Conservation (phyloP, 176 grass and related monocot genomes). For the Triticum monococcum region DNA sequence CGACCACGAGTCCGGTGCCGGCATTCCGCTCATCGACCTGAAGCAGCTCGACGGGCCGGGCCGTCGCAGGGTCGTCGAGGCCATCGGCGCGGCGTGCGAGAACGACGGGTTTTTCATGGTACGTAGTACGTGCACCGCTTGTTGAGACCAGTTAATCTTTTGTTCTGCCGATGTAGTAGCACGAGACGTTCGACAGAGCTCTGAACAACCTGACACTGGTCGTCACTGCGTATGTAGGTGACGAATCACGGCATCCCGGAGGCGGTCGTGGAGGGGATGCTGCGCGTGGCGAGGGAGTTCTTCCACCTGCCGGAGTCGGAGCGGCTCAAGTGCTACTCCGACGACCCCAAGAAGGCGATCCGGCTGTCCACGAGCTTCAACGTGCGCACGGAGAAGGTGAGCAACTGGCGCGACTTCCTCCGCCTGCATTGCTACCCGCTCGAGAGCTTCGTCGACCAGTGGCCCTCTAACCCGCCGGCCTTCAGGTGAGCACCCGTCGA, state of each 20-base stretch:
- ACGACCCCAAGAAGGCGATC: slow-evolving; percentile 76
- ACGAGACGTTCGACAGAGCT: not conserved
- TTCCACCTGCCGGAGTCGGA: slow-evolving; percentile 88
- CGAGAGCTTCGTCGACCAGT: slow-evolving; percentile 71
- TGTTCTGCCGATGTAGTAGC: not conserved
- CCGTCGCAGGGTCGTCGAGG: slow-evolving; percentile 39
- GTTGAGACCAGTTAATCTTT: not conserved
- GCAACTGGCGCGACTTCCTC: slow-evolving; percentile 91
- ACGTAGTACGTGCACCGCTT: not conserved
- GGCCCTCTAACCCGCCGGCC: slow-evolving; percentile 64
- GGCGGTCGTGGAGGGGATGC: slow-evolving; percentile 51
- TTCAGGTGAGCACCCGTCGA: slow-evolving; percentile 50
- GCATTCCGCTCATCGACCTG: slow-evolving; percentile 72
- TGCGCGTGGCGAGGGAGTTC: slow-evolving; percentile 74
- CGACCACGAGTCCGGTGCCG: slow-evolving; percentile 34
- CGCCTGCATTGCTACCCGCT: slow-evolving; percentile 86
- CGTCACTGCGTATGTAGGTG: slow-evolving; percentile 27
- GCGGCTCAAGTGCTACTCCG: slow-evolving; percentile 90
- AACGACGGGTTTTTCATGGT: slow-evolving; percentile 88
- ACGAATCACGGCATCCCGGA: slow-evolving; percentile 77
- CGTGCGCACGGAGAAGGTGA: slow-evolving; percentile 76
- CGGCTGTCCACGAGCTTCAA: slow-evolving; percentile 95
- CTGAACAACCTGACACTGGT: not conserved
- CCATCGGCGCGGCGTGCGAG: slow-evolving; percentile 63
- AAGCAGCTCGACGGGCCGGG: slow-evolving; percentile 36